Percentiles rank a stretch among this genome's conserved stretches.
These are phyloP conservation scores for Suhomyces ambrosiae DNA, from an alignment of 1,139 yeast genomes.

Conservation along the genomic window DNA sequence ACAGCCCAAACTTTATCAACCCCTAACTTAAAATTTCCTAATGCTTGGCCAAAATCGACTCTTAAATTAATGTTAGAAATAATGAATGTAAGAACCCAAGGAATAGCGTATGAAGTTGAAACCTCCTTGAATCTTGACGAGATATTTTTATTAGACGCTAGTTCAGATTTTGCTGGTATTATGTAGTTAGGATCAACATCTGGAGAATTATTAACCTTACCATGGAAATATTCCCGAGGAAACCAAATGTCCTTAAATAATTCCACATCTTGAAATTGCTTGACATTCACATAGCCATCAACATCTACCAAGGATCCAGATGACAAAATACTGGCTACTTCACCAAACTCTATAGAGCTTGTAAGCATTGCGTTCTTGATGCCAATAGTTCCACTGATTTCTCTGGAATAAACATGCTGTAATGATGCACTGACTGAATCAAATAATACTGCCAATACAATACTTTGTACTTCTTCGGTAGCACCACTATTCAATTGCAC, in stretches of 20 bases:
- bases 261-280: constrained; percentile 84
- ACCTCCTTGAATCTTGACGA: constrained; percentile 61
- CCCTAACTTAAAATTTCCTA: constrained; percentile 63
- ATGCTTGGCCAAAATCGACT: constrained; percentile 80
- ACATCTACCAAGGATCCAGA: constrained; percentile 60
- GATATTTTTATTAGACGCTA: constrained; percentile 42
- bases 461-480: constrained; percentile 35
- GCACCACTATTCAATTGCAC: constrained; percentile 60
- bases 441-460: constrained; percentile 47
- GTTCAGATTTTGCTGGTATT: constrained; percentile 18
- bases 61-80: constrained; percentile 54
- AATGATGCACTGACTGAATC: constrained; percentile 65
- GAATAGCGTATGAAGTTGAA: constrained; percentile 65
- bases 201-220: not conserved
- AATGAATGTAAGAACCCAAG: constrained; percentile 71
- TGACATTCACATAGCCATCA: constrained; percentile 67
- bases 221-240: constrained; percentile 36
- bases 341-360: constrained; percentile 40
- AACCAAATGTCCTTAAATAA: constrained; percentile 86
- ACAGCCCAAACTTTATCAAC: constrained; percentile 69
- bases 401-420: constrained; percentile 90
- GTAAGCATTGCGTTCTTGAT: constrained; percentile 53
- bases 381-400: constrained; percentile 73
- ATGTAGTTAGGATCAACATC: constrained; percentile 4
- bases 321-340: constrained; percentile 44